Evolutionary conservation across 768 basidiomycete genomes (phyloP), one percentile per base, ranked within the genome.

Genomic region (Crucibulum laeve): DNA sequence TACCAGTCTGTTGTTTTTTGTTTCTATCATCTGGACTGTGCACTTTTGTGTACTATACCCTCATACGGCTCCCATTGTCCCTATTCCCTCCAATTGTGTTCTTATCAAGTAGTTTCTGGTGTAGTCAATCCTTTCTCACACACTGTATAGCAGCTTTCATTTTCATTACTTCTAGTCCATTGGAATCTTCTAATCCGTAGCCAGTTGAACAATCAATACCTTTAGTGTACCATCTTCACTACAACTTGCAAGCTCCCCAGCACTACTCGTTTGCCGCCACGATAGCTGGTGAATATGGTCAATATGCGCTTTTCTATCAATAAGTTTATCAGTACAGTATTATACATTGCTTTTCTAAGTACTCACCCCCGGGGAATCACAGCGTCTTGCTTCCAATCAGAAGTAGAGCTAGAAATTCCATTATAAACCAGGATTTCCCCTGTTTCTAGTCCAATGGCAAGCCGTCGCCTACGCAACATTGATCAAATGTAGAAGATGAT

Each of bases 191-290:
- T 68, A 71, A 70, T 71, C 61, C 62, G 63, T 67, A 67, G 65
- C 62, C 56, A 69, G 58, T 53, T 73, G 77, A 68, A 90, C 69
- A 57, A 70, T 71, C 63, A 82, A 67, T 68, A 95, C 73, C 63
- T 82, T 86, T 65, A 94, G 70, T 71, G 87, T 87, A 71, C 89
- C 83, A 74, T 97, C 94, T 69, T 95, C 91, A 62, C 90, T 89
- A 56, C 91, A 91, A 46, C 83, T 91, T 25, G 91, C 94, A 41
- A 97, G 74, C 46, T 80, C 72, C 44, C 50, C 53, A 10, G 42
- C 55, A 23, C 59, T 51, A 5, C 48, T 53, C 11, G 60, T 60
- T 23, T 84, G 80, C 26, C 84, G 75, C 90, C 91, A 97, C n/a
- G 81, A 73, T 43, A 96, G 67, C 45, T 77, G 77, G 53, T 93